Evolutionary conservation across 257 asterid genomes (phyloP).

Genomic region (Leonotis leonurus): DNA sequence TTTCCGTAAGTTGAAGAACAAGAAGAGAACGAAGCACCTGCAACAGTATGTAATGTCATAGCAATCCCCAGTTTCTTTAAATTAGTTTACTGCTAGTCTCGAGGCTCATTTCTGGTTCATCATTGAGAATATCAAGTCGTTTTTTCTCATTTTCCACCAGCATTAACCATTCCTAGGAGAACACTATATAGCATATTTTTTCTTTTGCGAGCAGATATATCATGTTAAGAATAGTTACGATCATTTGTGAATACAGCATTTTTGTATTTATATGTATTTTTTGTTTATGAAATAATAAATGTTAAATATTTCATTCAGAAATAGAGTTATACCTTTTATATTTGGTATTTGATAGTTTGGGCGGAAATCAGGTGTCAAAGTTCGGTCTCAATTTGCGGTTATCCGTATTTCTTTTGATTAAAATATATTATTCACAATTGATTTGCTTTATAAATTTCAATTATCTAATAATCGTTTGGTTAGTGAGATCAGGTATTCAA

Average conservation of each 20-base stretch:
- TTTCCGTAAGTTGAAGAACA: slow-evolving; percentile 86
- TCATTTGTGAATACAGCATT: slow-evolving; percentile 24
- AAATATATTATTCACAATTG: no score
- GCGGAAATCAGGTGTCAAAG: no score
- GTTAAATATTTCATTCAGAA: no score
- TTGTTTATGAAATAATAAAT: background rate
- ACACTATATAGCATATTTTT: slow-evolving; percentile 9
- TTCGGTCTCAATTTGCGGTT: no score
- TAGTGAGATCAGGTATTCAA: no score
- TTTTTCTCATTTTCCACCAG: slow-evolving; percentile 13
- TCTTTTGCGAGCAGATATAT: slow-evolving; percentile 1
- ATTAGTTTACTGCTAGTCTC: slow-evolving; percentile 21
- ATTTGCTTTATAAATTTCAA: no score
- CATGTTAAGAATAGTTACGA: slow-evolving; percentile 17
- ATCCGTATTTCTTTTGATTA: no score
- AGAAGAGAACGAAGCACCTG: slow-evolving; percentile 69
- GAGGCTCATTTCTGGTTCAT: slow-evolving; percentile 25
- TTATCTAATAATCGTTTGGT: no score
- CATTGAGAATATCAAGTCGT: background rate
- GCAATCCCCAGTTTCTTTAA: background rate
- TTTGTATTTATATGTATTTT: slow-evolving; percentile 12
- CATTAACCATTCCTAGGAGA: background rate
- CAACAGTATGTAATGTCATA: slow-evolving; percentile 58
- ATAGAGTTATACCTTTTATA: no score
- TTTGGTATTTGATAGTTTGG: no score